Evolutionary conservation across 768 basidiomycete species (phyloP).

Genomic region (Tulasnella sp.): DNA sequence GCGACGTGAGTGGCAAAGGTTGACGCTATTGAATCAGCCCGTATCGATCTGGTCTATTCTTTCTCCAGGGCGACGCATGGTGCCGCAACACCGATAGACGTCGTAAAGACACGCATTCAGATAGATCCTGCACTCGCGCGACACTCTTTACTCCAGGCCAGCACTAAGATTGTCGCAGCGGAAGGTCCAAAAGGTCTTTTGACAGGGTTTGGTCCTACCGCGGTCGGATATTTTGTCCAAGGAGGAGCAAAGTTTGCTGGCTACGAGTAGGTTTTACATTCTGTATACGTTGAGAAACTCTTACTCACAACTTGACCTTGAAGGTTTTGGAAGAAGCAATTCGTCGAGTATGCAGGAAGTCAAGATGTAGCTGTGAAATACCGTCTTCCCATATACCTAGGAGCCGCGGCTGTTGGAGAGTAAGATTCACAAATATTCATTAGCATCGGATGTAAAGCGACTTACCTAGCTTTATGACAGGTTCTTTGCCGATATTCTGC

Average conservation of each 20-base stretch:
- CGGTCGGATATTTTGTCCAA: slow-evolving; percentile 75
- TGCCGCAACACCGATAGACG: slow-evolving; percentile 52
- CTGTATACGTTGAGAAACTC: not conserved
- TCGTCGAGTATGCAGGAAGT: slow-evolving; percentile 53
- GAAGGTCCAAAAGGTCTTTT: slow-evolving; percentile 45
- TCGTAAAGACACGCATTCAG: slow-evolving; percentile 80
- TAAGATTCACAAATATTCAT: slow-evolving; percentile 27
- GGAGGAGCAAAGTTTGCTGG: slow-evolving; percentile 68
- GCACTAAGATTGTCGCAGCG: slow-evolving; percentile 51
- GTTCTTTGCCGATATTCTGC: slow-evolving; percentile 80
- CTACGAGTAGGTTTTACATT: slow-evolving; percentile 58
- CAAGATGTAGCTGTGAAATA: slow-evolving; percentile 63
- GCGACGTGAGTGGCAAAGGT: slow-evolving; percentile 34
- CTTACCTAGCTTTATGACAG: slow-evolving; percentile 28
- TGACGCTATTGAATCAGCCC: not conserved
- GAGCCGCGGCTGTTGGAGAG: slow-evolving; percentile 68
- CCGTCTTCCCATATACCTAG: slow-evolving; percentile 76
- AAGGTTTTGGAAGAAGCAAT: slow-evolving; percentile 59
- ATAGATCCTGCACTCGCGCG: slow-evolving; percentile 61
- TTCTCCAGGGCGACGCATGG: slow-evolving; percentile 54
- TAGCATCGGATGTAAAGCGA: not conserved
- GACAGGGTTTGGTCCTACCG: slow-evolving; percentile 68
- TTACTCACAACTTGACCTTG: not conserved
- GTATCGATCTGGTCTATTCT: not conserved
- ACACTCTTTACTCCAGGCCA: slow-evolving; percentile 53